Percentiles rank a stretch among this genome's conserved stretches.
Conservation (phyloP, 257 asterid species). For the Echium plantagineum region DNA sequence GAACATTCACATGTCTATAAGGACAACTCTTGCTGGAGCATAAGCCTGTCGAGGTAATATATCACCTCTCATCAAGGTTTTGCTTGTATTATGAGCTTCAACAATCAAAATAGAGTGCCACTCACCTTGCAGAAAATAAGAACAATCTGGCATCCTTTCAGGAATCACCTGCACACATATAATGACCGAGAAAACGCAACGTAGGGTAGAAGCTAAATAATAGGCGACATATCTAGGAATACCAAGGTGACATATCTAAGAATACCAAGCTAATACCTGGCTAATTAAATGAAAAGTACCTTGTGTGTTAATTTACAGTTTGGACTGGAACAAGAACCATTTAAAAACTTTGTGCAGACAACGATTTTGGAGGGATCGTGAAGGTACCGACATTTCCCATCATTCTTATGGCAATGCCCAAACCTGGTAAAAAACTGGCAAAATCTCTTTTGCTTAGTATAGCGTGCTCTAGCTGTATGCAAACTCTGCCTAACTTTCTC, state of each 20-base stretch:
- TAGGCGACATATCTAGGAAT: too few species aligned
- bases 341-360: conserved; percentile 87
- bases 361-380: conserved; percentile 84
- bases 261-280: not conserved
- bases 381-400: conserved; percentile 71
- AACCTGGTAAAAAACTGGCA: conserved; percentile 92
- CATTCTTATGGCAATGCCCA: conserved; percentile 89
- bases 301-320: conserved; percentile 84
- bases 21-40: conserved; percentile 85
- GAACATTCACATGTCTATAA: conserved; percentile 81
- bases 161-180: conserved; percentile 64
- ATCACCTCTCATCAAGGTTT: too few species aligned
- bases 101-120: conserved; percentile 7
- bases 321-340: conserved; percentile 53
- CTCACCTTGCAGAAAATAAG: conserved; percentile 82
- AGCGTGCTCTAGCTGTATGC: conserved; percentile 82
- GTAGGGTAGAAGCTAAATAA: conserved; percentile 4
- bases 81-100: not conserved
- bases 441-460: conserved; percentile 68
- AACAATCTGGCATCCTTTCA: conserved; percentile 97
- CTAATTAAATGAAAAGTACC: conserved; percentile 33
- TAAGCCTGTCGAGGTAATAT: conserved; percentile 45
- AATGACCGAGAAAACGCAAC: conserved; percentile 10
- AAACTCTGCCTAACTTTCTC: conserved; percentile 95
- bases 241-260: too few species aligned